These are phyloP conservation scores for Silene vulgaris DNA, from an alignment of 179 eudicot species.

Conservation along the genomic window DNA sequence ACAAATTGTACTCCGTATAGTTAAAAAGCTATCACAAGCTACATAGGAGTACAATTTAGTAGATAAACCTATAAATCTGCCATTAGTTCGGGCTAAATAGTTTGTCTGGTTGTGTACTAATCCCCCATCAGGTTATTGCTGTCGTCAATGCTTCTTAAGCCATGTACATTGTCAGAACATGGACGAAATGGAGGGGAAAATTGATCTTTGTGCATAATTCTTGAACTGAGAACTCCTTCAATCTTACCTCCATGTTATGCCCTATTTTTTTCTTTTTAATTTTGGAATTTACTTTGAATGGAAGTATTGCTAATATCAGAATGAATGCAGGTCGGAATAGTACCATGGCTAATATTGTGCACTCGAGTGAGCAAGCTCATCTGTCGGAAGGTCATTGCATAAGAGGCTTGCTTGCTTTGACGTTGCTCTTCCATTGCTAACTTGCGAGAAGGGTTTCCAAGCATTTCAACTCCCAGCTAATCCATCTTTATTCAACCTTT, in stretches of 20 bases:
- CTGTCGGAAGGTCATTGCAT: conserved; percentile 13
- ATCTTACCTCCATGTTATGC: background rate
- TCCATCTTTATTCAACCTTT: background rate
- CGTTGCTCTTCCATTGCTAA: background rate
- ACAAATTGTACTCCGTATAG: background rate
- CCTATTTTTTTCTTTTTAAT: background rate
- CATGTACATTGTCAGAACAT: background rate
- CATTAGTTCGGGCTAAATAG: background rate
- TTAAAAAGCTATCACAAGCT: no score
- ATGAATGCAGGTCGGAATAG: background rate
- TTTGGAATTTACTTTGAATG: background rate
- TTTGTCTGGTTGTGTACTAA: background rate
- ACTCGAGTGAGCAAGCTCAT: conserved; percentile 17
- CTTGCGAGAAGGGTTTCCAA: background rate
- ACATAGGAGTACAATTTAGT: no score
- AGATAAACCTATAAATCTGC: background rate
- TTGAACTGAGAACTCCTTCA: background rate
- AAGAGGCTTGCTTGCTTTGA: background rate
- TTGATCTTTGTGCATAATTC: background rate
- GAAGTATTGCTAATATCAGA: background rate
- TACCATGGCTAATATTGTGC: conserved; percentile 13
- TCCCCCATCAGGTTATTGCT: background rate
- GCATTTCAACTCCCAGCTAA: background rate
- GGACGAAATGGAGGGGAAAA: background rate
- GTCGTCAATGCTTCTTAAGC: background rate